phyloP scores from a whole-genome alignment of 331 rosid genomes.

The Acacia concinna region DNA sequence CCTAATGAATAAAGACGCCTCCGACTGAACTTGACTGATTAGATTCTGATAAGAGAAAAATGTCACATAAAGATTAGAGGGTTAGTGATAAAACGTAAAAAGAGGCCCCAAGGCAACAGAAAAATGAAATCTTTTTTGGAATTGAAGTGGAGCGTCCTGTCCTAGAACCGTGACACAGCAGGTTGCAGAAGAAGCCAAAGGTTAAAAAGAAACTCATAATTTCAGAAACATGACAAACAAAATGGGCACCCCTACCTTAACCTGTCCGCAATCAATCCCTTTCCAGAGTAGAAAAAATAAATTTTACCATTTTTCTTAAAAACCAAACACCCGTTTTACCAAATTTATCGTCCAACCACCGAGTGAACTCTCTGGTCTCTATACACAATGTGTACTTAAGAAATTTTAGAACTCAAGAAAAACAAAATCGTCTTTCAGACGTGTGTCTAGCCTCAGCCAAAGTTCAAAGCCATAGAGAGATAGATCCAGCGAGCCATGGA shows the following conservation, averaged over 20 bases:
- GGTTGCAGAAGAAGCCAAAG: slow-evolving; percentile 28
- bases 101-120: neutral
- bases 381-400: neutral
- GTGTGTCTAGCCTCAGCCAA: slow-evolving; percentile 26
- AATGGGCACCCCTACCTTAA: slow-evolving; percentile 33
- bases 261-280: slow-evolving; percentile 40
- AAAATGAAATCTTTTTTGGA: neutral
- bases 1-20: neutral
- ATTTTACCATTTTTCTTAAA: slow-evolving; percentile 33
- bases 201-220: slow-evolving; percentile 36
- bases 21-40: neutral
- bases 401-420: neutral
- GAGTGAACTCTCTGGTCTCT: neutral
- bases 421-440: slow-evolving; percentile 13
- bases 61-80: neutral
- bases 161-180: slow-evolving; percentile 25
- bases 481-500: slow-evolving; percentile 26
- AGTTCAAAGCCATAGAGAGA: slow-evolving; percentile 32
- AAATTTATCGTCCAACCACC: slow-evolving; percentile 10
- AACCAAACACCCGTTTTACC: slow-evolving; percentile 25
- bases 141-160: slow-evolving; percentile 19
- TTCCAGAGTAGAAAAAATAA: neutral
- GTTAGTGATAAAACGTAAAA: neutral
- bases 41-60: neutral
- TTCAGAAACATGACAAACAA: slow-evolving; percentile 39